Percentiles rank a stretch among this genome's conserved stretches.
Conservation (phyloP, 2,329 filamentous ascomycete genomes). For the Sphaerostilbella broomeana region DNA sequence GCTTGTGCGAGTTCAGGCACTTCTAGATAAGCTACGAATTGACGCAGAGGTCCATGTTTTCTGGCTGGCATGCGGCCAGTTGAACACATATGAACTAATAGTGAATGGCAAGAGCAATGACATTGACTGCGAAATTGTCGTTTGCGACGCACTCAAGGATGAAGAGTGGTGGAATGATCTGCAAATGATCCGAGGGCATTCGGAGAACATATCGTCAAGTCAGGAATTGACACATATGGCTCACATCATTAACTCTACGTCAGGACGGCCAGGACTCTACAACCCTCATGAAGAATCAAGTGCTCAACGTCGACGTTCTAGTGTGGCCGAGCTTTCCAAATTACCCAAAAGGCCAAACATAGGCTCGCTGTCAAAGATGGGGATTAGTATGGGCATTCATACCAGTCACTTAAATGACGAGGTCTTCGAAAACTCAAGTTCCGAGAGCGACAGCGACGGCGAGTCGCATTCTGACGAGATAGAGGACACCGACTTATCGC, state of each 20-base stretch:
- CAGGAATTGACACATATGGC: slow-evolving; percentile 39
- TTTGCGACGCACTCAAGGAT: slow-evolving; percentile 60
- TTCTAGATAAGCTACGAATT: slow-evolving; percentile 76
- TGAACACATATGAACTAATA: slow-evolving; percentile 70
- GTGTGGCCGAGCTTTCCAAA: slow-evolving; percentile 54
- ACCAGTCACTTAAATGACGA: slow-evolving; percentile 64
- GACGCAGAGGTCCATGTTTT: slow-evolving; percentile 74
- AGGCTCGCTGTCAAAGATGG: slow-evolving; percentile 46
- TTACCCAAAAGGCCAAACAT: slow-evolving; percentile 56
- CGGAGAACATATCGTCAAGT: slow-evolving; percentile 31
- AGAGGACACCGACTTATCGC: slow-evolving; percentile 16
- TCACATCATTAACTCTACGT: slow-evolving; percentile 38
- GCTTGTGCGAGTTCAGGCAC: slow-evolving; percentile 59
- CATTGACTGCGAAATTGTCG: slow-evolving; percentile 49
- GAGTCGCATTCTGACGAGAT: slow-evolving; percentile 27
- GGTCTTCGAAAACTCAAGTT: slow-evolving; percentile 41
- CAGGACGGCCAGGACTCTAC: slow-evolving; percentile 36
- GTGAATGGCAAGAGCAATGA: slow-evolving; percentile 60
- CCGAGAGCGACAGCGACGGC: slow-evolving; percentile 25
- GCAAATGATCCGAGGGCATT: slow-evolving; percentile 44
- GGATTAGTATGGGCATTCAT: slow-evolving; percentile 65
- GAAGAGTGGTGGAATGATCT: slow-evolving; percentile 83
- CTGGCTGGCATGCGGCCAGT: slow-evolving; percentile 67
- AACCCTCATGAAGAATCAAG: slow-evolving; percentile 33
- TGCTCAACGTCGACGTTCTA: slow-evolving; percentile 31